These are phyloP conservation scores for Arxiozyma heterogenica DNA, from an alignment of 1,139 yeast genomes.

Conservation along the genomic window DNA sequence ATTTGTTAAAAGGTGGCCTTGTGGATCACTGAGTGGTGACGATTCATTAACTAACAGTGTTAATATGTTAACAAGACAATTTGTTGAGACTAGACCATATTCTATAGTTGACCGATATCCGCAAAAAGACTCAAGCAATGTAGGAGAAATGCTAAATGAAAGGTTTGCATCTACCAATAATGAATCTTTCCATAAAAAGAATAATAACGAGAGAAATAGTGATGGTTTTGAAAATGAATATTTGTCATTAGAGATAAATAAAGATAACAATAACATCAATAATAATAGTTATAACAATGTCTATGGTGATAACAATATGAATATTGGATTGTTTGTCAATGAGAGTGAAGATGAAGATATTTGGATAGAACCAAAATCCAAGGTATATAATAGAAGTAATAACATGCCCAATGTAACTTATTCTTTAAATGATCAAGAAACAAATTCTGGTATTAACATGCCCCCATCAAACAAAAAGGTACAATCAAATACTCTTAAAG, in stretches of 20 bases:
- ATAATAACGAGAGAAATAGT: background rate
- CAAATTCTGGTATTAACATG: background rate
- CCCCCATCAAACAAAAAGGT: background rate
- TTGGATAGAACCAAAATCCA: background rate
- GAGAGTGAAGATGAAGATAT: background rate
- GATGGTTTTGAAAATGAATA: background rate
- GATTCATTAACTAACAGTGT: conserved; percentile 12
- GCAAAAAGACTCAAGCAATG: background rate
- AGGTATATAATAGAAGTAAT: too few relatives aligned
- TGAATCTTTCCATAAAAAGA: background rate
- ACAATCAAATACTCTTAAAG: background rate
- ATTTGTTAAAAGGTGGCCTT: conserved; percentile 29
- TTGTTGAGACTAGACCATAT: conserved; percentile 15
- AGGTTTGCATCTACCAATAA: background rate
- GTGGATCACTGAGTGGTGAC: conserved; percentile 4
- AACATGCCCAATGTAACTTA: background rate
- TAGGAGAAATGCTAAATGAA: conserved; percentile 1
- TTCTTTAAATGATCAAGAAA: background rate
- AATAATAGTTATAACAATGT: too few relatives aligned
- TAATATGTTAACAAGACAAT: conserved; percentile 23
- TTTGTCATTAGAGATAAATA: background rate
- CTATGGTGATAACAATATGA: too few relatives aligned
- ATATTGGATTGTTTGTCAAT: background rate
- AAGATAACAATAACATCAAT: background rate
- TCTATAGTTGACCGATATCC: background rate